A percentile compares a stretch with the other conserved stretches of the same genome.
Evolutionary conservation across 352 stramenopile genomes (phyloP).

Genomic region (Phytophthora sojae): DNA sequence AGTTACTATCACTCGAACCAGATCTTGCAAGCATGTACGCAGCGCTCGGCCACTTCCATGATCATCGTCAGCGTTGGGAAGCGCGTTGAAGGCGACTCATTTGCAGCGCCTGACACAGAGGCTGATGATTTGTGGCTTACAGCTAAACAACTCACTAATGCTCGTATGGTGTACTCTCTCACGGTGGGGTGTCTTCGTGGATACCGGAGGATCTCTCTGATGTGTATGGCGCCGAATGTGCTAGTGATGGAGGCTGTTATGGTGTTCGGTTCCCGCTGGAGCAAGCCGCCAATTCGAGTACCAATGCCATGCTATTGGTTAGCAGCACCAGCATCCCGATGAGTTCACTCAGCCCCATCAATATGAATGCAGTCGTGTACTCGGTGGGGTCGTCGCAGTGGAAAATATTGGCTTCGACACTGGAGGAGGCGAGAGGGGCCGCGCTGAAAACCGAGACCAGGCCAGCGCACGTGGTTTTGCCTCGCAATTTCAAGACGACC

Average conservation of each 20-base stretch:
- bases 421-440: slow-evolving; percentile 14
- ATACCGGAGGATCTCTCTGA: slow-evolving; percentile 10
- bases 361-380: slow-evolving; percentile 1
- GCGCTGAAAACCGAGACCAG: slow-evolving; percentile 1
- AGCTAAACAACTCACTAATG: slow-evolving; percentile 9
- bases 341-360: slow-evolving; percentile 14
- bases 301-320: slow-evolving; percentile 4
- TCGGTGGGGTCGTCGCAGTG: slow-evolving; percentile 3
- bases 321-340: slow-evolving; percentile 5
- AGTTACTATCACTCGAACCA: background rate
- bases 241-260: background rate
- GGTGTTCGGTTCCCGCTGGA: slow-evolving; percentile 22
- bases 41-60: slow-evolving; percentile 19
- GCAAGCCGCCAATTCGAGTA: background rate
- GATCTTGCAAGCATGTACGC: slow-evolving; percentile 11
- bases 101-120: background rate
- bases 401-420: slow-evolving; percentile 13
- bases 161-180: slow-evolving; percentile 29
- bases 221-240: slow-evolving; percentile 4
- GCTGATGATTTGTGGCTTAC: background rate
- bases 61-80: slow-evolving; percentile 27
- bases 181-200: slow-evolving; percentile 36
- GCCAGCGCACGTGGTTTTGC: slow-evolving; percentile 5
- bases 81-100: slow-evolving; percentile 20
- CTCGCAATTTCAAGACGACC: slow-evolving; percentile 17